Conservation (phyloP, 768 basidiomycete genomes). For the Leccinum barrowsii region DNA sequence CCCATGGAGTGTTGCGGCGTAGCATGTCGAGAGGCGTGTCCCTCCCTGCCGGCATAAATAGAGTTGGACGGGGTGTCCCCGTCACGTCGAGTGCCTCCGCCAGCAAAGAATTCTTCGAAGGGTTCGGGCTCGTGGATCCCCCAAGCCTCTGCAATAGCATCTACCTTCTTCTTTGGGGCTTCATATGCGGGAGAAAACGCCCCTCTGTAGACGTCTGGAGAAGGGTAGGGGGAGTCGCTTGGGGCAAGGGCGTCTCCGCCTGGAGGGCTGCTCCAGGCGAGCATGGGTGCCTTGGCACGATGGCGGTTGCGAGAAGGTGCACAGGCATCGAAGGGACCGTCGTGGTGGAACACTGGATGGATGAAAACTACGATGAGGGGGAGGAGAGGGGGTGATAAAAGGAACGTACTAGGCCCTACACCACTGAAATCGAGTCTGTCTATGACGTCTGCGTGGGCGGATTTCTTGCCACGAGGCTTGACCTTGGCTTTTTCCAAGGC, state of each 20-base stretch:
- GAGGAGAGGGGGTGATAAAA: not conserved
- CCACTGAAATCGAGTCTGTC: slow-evolving; percentile 85
- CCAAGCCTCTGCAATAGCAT: slow-evolving; percentile 90
- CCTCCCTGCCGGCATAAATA: slow-evolving; percentile 64
- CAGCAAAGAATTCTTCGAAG: slow-evolving; percentile 85
- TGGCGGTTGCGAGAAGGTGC: slow-evolving; percentile 86
- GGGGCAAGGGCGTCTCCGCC: slow-evolving; percentile 42
- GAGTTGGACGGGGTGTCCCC: slow-evolving; percentile 63
- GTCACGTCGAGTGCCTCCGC: slow-evolving; percentile 54
- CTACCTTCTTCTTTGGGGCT: slow-evolving; percentile 78
- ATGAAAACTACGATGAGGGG: slow-evolving; percentile 2
- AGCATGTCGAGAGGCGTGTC: slow-evolving; percentile 34
- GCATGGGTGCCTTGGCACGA: slow-evolving; percentile 76
- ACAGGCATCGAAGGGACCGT: slow-evolving; percentile 89
- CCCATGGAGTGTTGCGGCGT: slow-evolving; percentile 36
- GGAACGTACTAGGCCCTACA: slow-evolving; percentile 72
- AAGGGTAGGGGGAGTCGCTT: slow-evolving; percentile 48
- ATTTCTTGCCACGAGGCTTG: slow-evolving; percentile 63
- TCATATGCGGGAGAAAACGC: slow-evolving; percentile 50
- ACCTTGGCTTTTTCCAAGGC: slow-evolving; percentile 43
- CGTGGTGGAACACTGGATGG: slow-evolving; percentile 80
- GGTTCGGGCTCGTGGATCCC: slow-evolving; percentile 91
- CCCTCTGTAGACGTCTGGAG: slow-evolving; percentile 38
- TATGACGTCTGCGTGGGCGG: slow-evolving; percentile 83
- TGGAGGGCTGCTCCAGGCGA: slow-evolving; percentile 58